A percentile compares a stretch with the other conserved stretches of the same genome.
phyloP scores from a whole-genome alignment of 2,329 filamentous ascomycete species.

The Botryotinia convoluta region DNA sequence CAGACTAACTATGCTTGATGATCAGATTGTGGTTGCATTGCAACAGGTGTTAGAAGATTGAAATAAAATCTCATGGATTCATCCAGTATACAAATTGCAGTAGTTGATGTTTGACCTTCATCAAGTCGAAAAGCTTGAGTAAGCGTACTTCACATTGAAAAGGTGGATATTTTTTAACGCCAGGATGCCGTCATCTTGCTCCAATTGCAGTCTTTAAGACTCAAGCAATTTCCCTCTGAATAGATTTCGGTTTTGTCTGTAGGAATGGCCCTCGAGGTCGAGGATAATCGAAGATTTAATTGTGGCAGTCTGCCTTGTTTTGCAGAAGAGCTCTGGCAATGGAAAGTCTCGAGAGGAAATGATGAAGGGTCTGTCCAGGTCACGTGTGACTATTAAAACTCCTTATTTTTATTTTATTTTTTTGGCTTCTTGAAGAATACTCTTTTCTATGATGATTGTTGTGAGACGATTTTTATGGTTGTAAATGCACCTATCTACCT shows the following conservation, averaged over 20 bases:
- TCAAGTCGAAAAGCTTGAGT: background rate
- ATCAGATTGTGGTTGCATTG: background rate
- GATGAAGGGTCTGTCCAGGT: background rate
- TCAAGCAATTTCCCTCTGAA: background rate
- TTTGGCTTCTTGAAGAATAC: no score
- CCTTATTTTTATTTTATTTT: background rate
- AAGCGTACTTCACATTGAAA: background rate
- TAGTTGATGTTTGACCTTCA: background rate
- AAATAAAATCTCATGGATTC: background rate
- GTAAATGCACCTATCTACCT: background rate
- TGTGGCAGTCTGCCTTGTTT: background rate
- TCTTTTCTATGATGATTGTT: background rate
- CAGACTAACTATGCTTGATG: background rate
- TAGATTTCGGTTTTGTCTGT: background rate
- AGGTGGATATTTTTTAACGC: constrained; percentile 2
- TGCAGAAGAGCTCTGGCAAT: background rate
- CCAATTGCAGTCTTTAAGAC: background rate
- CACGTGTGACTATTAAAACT: background rate
- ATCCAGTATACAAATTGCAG: background rate
- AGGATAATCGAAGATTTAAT: background rate
- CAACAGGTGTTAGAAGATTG: no score
- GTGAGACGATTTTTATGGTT: no score
- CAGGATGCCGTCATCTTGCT: background rate
- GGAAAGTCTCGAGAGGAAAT: background rate
- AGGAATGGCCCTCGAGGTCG: background rate